These are phyloP conservation scores for Sesbania bispinosa DNA, from an alignment of 306 rosid genomes.

Conservation along the genomic window DNA sequence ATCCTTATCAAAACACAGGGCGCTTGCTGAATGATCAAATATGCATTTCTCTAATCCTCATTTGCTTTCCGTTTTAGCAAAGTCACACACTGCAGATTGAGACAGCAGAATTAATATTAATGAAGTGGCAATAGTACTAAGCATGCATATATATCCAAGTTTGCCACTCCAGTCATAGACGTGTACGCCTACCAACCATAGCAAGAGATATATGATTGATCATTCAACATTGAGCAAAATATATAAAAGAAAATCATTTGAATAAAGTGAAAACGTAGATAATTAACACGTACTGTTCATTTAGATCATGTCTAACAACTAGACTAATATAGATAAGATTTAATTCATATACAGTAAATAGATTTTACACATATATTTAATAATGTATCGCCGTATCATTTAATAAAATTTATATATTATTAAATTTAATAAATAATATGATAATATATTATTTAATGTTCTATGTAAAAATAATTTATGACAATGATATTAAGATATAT, in stretches of 20 bases:
- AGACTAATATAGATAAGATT: background rate
- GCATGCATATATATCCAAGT: background rate
- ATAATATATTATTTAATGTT: no score
- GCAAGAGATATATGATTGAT: background rate
- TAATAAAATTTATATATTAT: no score
- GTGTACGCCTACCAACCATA: background rate
- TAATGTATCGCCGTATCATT: no score
- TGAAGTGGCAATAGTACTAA: background rate
- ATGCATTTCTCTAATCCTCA: background rate
- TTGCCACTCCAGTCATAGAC: background rate
- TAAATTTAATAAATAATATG: no score
- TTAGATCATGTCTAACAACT: slow-evolving; percentile 9
- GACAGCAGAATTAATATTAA: slow-evolving; percentile 4
- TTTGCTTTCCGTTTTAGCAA: background rate
- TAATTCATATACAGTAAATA: no score
- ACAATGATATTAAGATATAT: no score
- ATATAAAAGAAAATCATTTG: background rate
- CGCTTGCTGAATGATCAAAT: background rate
- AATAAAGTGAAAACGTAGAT: background rate
- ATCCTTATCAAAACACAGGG: background rate
- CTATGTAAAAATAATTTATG: no score
- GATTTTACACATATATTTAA: no score
- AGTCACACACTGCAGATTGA: background rate
- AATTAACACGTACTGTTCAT: slow-evolving; percentile 9
- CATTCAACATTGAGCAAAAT: background rate